Evolutionary conservation across 139 green algal species (phyloP).

Genomic region (Volvox reticuliferus): DNA sequence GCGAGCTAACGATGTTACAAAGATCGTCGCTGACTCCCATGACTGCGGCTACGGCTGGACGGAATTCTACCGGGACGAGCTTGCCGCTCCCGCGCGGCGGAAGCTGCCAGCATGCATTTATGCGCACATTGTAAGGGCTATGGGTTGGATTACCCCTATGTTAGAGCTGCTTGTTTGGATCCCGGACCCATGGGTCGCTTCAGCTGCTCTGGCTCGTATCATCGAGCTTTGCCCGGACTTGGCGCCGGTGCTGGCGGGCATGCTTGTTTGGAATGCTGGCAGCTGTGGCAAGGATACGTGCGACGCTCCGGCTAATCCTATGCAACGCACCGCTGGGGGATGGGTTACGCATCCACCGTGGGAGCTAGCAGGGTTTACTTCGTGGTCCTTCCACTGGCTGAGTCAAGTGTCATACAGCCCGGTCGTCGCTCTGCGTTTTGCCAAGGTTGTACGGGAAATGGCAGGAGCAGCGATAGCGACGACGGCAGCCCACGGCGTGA

Average conservation of each 20-base stretch:
- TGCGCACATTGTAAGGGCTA: background rate
- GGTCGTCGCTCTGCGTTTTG: no score
- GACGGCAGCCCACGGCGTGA: background rate
- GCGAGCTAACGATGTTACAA: background rate
- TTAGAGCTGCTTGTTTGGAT: constrained; percentile 16
- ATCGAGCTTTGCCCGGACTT: background rate
- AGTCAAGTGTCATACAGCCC: no score
- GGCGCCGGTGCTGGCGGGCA: background rate
- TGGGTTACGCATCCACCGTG: no score
- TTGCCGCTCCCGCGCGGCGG: background rate
- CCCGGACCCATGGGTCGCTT: background rate
- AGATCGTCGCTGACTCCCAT: background rate
- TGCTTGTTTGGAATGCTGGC: background rate
- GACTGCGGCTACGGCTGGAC: background rate
- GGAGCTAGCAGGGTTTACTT: no score
- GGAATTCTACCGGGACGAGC: background rate
- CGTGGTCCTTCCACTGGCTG: no score
- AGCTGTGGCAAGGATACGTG: no score
- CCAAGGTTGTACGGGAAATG: no score
- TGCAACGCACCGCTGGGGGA: no score
- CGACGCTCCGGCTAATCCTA: no score
- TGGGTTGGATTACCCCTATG: constrained; percentile 5
- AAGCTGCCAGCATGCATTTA: constrained; percentile 9
- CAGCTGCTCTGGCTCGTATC: background rate
- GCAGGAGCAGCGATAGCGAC: no score